Evolutionary conservation across 1,284 basidiomycete species (phyloP), one percentile per base, ranked within the genome.

Genomic region (Apiotrichum sp.): DNA sequence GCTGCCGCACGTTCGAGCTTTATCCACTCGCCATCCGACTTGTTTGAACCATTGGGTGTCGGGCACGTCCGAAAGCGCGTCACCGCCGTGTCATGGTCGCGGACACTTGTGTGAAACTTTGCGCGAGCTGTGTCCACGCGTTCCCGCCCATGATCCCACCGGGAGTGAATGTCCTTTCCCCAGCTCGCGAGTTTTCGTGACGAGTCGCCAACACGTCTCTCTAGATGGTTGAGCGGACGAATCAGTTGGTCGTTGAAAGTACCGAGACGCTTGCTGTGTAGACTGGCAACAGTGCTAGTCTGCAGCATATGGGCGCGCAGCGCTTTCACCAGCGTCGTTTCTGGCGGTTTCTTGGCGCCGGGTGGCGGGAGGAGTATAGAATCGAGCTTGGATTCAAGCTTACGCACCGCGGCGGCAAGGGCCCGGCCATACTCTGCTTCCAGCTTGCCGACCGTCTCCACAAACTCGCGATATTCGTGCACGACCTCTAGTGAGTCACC

Each of bases 391-490:
- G 31, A 14, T 33, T 64, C 61, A 14, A 64, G 54, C 52, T 57
- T 64, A 35, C 53, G 59, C 13, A 60, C 58, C 2, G 59, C 62
- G 3, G 56, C 48, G 3, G 53, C 34, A 14, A 64, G 51, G 6
- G 48, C 40, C 7, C 55, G 56, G 11, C 62, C 62, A 39, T 52
- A 62, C 53, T 62, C 62, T 29, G 40, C 42, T 38, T 64, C 57
- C 22, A 64, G 40, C 9, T 53, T 49, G 33, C 60, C 58, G 36
- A 64, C 22, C 8, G 57, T 56, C 34, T 64, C 62, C 13, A 62
- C 50, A 42, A 62, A 60, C 42, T 64, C 62, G 45, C 61, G 60
- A 52, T 64, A 64, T 29, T 64, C 62, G 11, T 43, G 48, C 6
- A 50, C 56, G 5, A 58, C 51, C 42, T 62, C 61, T 45, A 64